Base-by-base conservation (phyloP, 306 rosid species). In the Dicorynia guianensis region DNA sequence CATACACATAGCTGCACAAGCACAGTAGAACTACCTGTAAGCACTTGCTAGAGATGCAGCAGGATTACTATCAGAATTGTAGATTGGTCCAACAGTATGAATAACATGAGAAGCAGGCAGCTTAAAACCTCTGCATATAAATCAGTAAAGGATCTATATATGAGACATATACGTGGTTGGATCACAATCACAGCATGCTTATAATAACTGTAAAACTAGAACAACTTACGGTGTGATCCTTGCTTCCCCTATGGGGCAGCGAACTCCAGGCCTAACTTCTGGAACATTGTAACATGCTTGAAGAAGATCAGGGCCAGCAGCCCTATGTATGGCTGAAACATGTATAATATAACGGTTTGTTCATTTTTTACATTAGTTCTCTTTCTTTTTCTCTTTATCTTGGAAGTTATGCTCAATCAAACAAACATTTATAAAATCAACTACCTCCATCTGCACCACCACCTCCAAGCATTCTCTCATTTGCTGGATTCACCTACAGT, bases 371-470 rank as follows among this genome's bases (percentile, higher is more conserved):
- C 60, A 56, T 55, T 1, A 59, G 47, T 34, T 49, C 1, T 13
- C 12, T 58, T 58, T 1, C 10, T n/a, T 3, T 15, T 47, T 25
- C 48, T 34, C 25, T 67, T 33, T 25, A 25, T 11, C 52, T 33
- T 33, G 17, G n/a, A 11, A 68, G n/a, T 44, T 2, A 34, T 10
- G 52, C 33, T 11, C n/a, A 68, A 12, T 38, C 15, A 57, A 30
- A 17, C 20, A 36, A 50, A 12, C 11, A 14, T 7, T 19, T 38
- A 7, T 64, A 40, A 34, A 38, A 5, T 25, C 1, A 25, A 68
- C 72, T 82, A 94, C 98, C 98, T 89, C 98, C 98, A 78, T 95
- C 96, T 6, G 95, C 98, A 18, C 95, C 96, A 8, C 91, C 97
- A 72, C 96, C 96, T 80, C 98, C 98, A 55, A 92, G 95, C 98